Conservation (phyloP, 2,329 filamentous ascomycete genomes). For the Trichophyton schoenleinii region DNA sequence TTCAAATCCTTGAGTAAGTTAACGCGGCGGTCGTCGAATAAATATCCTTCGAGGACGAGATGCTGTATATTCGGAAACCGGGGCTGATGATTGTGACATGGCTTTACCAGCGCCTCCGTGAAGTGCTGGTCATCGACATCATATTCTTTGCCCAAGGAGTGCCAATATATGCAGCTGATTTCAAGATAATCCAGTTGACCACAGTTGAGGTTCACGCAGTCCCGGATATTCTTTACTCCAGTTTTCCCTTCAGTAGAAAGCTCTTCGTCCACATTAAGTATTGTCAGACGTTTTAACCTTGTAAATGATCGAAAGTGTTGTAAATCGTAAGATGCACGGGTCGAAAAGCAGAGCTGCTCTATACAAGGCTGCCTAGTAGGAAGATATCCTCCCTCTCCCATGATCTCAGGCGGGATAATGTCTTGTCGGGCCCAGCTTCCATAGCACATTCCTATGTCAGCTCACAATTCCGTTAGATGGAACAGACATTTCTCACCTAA, state of each 20-base stretch:
- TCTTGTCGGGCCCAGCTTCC: neutral
- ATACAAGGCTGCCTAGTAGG: neutral
- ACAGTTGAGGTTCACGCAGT: neutral
- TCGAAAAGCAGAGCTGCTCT: neutral
- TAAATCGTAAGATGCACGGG: neutral
- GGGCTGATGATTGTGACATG: neutral
- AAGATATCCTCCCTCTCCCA: neutral
- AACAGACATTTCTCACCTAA: neutral
- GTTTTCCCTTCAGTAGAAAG: too few relatives aligned
- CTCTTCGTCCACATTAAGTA: too few relatives aligned
- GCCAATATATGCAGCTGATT: neutral
- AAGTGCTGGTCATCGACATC: neutral
- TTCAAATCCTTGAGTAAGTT: neutral
- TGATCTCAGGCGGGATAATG: neutral
- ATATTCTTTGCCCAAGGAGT: neutral
- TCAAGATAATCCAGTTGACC: neutral
- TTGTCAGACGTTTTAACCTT: neutral
- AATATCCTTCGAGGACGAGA: neutral
- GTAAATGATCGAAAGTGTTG: neutral
- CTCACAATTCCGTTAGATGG: neutral
- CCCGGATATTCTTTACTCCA: neutral
- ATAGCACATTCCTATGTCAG: neutral
- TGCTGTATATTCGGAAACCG: neutral
- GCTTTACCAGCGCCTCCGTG: neutral
- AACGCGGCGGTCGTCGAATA: neutral